A percentile compares a stretch with the other conserved stretches of the same genome.
Conservation (phyloP, 192 early-diverging fungal species). For the Coemansia sp. region DNA sequence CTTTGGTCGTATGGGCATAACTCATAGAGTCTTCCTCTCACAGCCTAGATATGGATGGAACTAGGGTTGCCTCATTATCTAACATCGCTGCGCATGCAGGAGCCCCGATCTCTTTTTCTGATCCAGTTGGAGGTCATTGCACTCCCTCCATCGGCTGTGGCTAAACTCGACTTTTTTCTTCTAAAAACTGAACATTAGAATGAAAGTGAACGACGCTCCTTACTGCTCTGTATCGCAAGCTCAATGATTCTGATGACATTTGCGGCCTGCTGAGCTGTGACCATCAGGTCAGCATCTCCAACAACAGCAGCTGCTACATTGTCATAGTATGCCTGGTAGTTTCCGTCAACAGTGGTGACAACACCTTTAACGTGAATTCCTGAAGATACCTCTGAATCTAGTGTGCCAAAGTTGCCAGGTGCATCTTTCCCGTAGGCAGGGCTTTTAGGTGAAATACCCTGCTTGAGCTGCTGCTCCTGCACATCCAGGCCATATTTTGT, state of each 20-base stretch:
- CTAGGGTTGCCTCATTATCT: no score
- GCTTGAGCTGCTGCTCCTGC: slow-evolving; percentile 74
- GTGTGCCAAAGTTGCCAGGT: slow-evolving; percentile 51
- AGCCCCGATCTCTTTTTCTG: no score
- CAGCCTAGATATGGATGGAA: no score
- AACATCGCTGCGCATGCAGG: no score
- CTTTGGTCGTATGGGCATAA: no score
- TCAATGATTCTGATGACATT: slow-evolving; percentile 70
- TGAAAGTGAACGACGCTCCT: slow-evolving; percentile 52
- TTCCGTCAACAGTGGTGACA: slow-evolving; percentile 60
- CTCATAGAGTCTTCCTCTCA: no score
- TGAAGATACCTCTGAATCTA: slow-evolving; percentile 53
- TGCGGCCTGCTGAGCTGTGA: slow-evolving; percentile 67
- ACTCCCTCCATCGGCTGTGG: no score
- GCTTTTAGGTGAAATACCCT: slow-evolving; percentile 57
- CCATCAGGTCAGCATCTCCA: slow-evolving; percentile 45
- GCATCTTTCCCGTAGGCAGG: slow-evolving; percentile 61
- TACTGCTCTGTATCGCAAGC: slow-evolving; percentile 65
- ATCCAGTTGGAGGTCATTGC: no score
- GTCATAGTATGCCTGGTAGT: slow-evolving; percentile 64
- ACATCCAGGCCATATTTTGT: slow-evolving; percentile 69
- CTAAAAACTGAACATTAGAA: slow-evolving; percentile 35
- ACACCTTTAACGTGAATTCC: slow-evolving; percentile 55
- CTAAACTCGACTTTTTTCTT: no score
- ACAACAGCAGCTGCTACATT: slow-evolving; percentile 66